phyloP scores from a whole-genome alignment of 352 stramenopile species.

The Phytopythium boreale region DNA sequence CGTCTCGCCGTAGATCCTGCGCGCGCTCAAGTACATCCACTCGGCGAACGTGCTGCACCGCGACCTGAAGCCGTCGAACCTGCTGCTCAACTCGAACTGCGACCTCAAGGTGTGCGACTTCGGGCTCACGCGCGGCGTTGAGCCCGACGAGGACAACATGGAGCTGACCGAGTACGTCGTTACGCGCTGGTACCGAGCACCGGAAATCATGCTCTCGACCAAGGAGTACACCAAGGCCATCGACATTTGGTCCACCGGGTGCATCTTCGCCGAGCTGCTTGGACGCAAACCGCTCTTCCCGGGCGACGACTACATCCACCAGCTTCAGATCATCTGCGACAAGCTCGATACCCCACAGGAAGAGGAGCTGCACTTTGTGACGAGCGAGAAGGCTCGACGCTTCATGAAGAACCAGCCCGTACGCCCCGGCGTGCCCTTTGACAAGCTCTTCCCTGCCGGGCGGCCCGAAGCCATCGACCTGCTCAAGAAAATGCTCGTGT shows the following conservation, averaged over 20 bases:
- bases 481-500: conserved; percentile 86
- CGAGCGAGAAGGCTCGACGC: conserved; percentile 83
- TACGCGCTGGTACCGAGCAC: conserved; percentile 92
- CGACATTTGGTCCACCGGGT: conserved; percentile 94
- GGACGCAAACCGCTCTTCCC: conserved; percentile 90
- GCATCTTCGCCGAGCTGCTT: conserved; percentile 93
- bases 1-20: conserved; percentile 86
- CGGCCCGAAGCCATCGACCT: conserved; percentile 74
- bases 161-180: conserved; percentile 92
- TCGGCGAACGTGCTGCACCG: conserved; percentile 93
- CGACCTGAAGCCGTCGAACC: conserved; percentile 97
- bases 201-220: conserved; percentile 96
- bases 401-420: conserved; percentile 87
- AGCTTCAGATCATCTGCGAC: conserved; percentile 96
- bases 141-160: conserved; percentile 86
- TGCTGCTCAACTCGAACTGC: conserved; percentile 95
- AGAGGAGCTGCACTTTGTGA: conserved; percentile 90
- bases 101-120: conserved; percentile 93
- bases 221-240: conserved; percentile 97
- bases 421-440: conserved; percentile 65
- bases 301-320: conserved; percentile 99
- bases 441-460: conserved; percentile 69
- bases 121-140: conserved; percentile 81
- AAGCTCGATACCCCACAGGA: conserved; percentile 87
- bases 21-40: conserved; percentile 94